Base-by-base conservation (phyloP, 108 stramenopile species). In the Aurantiochytrium sp. region DNA sequence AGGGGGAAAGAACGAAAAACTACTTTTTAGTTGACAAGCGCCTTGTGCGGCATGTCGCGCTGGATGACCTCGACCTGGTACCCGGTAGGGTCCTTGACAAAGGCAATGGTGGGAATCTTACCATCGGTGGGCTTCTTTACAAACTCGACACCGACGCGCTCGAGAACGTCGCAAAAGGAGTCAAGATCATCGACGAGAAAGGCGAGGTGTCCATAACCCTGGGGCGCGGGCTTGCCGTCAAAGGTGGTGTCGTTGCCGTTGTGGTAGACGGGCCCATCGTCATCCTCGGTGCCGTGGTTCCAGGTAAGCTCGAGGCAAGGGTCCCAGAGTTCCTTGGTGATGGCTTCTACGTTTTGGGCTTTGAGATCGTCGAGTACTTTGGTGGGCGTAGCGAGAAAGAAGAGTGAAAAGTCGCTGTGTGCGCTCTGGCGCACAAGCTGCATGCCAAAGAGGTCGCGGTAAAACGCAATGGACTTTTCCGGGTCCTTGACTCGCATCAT, bases 401-500 rank as follows among this genome's bases (percentile, higher is more conserved):
- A 99, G 58, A 97, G 92, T 55, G 95, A 96, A 91, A 99, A 99
- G 87, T 91, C 92, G 60, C 58, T 88, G 57, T 87, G 45, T 5
- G 6, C 72, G 59, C 93, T 92, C 89, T 95, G 92, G 44, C 88
- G 87, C 45, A 98, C 49, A 45, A 98, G 90, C 47, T 93, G 95
- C 97, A 97, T 96, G 58, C 96, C 44, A 58, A 59, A 89, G 76
- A 83, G 89, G 45, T 90, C 89, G 72, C 96, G 89, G 92, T 98
- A 99, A 88, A 98, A 98, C 44, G 94, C 93, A 19, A 99, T 89
- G 35, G 92, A 92, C 76, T 96, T 96, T 25, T 91, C 69, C 51
- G 97, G 96, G 92, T 99, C 98, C 90, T 98, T 98, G 55, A 99
- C 95, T 6, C 99, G 95, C 28, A 99, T 76, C 99, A 99, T 99